A percentile compares a stretch with the other conserved stretches of the same genome.
phyloP scores from a whole-genome alignment of 768 basidiomycete species.

The Boletus rubroflammeus region DNA sequence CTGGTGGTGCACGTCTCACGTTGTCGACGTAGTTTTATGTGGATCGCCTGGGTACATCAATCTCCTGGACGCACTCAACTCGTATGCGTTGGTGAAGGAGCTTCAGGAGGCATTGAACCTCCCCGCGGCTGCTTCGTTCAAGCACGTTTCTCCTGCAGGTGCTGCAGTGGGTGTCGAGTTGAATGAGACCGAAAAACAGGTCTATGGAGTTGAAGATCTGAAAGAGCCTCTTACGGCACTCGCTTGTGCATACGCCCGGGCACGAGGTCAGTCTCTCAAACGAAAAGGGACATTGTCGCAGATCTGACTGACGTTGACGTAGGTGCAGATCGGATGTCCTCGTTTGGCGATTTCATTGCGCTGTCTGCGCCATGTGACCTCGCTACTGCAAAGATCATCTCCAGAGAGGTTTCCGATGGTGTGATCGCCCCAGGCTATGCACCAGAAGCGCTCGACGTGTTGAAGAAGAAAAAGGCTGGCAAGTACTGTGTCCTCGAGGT shows the following conservation, averaged over 20 bases:
- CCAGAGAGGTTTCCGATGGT: slow-evolving; percentile 98
- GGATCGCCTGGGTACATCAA: slow-evolving; percentile 99
- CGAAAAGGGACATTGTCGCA: neutral
- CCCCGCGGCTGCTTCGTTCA: slow-evolving; percentile 98
- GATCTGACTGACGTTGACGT: slow-evolving; percentile 9
- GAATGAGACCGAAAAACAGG: slow-evolving; percentile 80
- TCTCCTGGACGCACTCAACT: slow-evolving; percentile 94
- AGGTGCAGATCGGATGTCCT: slow-evolving; percentile 99
- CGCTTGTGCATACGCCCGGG: slow-evolving; percentile 92
- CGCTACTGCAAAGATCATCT: slow-evolving; percentile 93
- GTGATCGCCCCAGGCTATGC: slow-evolving; percentile 95
- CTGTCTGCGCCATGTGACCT: slow-evolving; percentile 90
- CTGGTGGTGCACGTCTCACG: neutral
- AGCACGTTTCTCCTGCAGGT: slow-evolving; percentile 98
- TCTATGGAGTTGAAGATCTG: slow-evolving; percentile 94
- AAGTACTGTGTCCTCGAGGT: slow-evolving; percentile 98
- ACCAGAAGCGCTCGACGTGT: slow-evolving; percentile 80
- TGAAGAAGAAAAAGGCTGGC: slow-evolving; percentile 95
- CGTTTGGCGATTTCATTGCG: slow-evolving; percentile 98
- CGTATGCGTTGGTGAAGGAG: slow-evolving; percentile 93
- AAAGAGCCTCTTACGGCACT: slow-evolving; percentile 86
- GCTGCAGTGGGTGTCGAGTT: slow-evolving; percentile 89
- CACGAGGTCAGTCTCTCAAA: slow-evolving; percentile 59
- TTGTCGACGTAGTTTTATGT: slow-evolving; percentile 57
- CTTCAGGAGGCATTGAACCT: slow-evolving; percentile 81